Evolutionary conservation across 164 flowering plant species (phyloP).

Genomic region (Vitis labrusca): DNA sequence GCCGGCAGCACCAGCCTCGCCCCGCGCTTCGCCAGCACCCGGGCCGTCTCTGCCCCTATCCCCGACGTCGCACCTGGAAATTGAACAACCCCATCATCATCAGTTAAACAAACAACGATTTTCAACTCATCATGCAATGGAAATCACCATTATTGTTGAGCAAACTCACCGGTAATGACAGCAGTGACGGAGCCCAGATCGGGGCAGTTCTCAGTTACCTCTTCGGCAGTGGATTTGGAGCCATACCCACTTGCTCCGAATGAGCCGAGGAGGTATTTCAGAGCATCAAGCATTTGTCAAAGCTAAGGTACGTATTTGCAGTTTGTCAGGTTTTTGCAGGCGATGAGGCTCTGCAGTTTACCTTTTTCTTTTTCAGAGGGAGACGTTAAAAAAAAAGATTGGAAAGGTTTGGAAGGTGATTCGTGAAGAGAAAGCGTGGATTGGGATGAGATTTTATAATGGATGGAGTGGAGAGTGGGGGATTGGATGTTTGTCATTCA

Average conservation of each 20-base stretch:
- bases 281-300: slow-evolving; percentile 59
- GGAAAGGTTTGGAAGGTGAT: no score
- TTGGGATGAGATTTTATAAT: slow-evolving; percentile 7
- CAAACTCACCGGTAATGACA: slow-evolving; percentile 73
- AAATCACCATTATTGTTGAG: no score
- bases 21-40: slow-evolving; percentile 84
- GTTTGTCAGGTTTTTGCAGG: no score
- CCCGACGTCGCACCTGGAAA: slow-evolving; percentile 90
- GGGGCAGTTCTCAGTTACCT: slow-evolving; percentile 56
- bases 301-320: no score
- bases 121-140: no score
- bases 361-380: no score
- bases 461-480: slow-evolving; percentile 17
- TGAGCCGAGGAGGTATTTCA: slow-evolving; percentile 73
- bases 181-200: slow-evolving; percentile 70
- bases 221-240: slow-evolving; percentile 89
- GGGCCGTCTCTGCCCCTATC: slow-evolving; percentile 96
- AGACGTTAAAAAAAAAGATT: no score
- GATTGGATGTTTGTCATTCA: slow-evolving; percentile 40
- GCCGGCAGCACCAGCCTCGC: slow-evolving; percentile 81
- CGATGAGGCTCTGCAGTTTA: no score
- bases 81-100: not conserved
- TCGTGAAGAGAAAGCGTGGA: not conserved
- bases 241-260: slow-evolving; percentile 76
- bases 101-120: no score